phyloP scores from a whole-genome alignment of 768 basidiomycete genomes.

The Trametes cingulata region DNA sequence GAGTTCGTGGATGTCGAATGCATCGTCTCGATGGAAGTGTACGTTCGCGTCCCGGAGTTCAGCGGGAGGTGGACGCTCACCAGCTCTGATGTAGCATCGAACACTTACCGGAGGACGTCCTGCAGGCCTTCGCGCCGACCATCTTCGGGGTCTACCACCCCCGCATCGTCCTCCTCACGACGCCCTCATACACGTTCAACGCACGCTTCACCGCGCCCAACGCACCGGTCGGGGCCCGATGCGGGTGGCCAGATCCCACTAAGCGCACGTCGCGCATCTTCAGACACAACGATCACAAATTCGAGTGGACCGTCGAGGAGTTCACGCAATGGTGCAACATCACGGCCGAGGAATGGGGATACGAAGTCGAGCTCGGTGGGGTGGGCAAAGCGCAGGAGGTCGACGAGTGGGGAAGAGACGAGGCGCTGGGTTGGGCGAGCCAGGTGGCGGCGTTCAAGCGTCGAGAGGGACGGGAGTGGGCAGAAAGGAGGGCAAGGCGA shows the following conservation, averaged over 20 bases:
- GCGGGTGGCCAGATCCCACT: conserved; percentile 74
- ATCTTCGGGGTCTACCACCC: conserved; percentile 82
- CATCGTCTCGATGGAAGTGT: conserved; percentile 84
- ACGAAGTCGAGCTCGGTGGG: conserved; percentile 57
- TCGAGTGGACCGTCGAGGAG: conserved; percentile 84
- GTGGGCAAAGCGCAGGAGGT: conserved; percentile 59
- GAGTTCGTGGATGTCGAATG: conserved; percentile 66
- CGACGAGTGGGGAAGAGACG: conserved; percentile 76
- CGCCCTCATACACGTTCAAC: conserved; percentile 85
- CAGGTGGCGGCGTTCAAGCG: conserved; percentile 66
- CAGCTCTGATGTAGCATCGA: conserved; percentile 62
- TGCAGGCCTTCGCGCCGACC: conserved; percentile 65
- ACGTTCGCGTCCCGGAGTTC: conserved; percentile 33
- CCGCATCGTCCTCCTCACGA: conserved; percentile 72
- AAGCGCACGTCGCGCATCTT: conserved; percentile 72
- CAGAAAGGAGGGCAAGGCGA: conserved; percentile 28
- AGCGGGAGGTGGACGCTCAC: background rate
- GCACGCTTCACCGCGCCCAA: conserved; percentile 65
- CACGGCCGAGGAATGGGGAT: conserved; percentile 69
- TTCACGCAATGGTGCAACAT: conserved; percentile 63
- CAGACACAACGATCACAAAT: conserved; percentile 83
- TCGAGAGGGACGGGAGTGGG: conserved; percentile 37
- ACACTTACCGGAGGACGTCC: conserved; percentile 61
- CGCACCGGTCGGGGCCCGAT: conserved; percentile 35
- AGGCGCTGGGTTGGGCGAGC: conserved; percentile 61